Evolutionary conservation across 164 flowering plant species (phyloP).

Genomic region (Houttuynia cordata): DNA sequence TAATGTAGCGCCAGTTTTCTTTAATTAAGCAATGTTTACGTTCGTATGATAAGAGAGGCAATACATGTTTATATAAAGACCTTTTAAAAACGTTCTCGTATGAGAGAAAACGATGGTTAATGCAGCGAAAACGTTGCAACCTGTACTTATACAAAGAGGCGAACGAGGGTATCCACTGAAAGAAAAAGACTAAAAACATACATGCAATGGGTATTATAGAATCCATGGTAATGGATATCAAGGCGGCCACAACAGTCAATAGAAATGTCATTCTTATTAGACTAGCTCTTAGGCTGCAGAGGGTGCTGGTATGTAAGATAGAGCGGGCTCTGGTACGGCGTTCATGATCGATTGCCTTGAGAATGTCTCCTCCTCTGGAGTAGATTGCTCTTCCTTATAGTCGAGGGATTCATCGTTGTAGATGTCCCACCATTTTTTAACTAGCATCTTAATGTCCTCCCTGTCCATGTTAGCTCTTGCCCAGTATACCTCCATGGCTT

Average conservation of each 20-base stretch:
- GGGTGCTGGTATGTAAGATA: conserved; percentile 29
- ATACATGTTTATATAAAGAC: background rate
- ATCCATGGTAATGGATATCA: background rate
- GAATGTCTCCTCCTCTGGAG: conserved; percentile 12
- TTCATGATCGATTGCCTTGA: conserved; percentile 21
- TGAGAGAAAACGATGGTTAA: background rate
- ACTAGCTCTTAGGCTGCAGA: conserved; percentile 33
- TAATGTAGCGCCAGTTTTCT: too few species aligned
- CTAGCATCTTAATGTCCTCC: conserved; percentile 51
- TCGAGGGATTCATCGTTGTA: conserved; percentile 35
- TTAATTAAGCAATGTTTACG: too few species aligned
- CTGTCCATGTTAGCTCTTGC: conserved; percentile 47
- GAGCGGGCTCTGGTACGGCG: conserved; percentile 21
- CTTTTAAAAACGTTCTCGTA: background rate
- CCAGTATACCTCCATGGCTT: conserved; percentile 67
- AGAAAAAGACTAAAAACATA: too few species aligned
- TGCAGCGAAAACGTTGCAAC: background rate
- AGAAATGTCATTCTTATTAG: too few species aligned
- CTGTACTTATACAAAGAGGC: background rate
- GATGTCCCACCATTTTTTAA: conserved; percentile 49
- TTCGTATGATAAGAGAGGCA: too few species aligned
- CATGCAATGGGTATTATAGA: background rate
- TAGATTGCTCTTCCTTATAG: conserved; percentile 17
- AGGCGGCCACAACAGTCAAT: too few species aligned
- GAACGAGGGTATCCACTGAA: background rate